A percentile compares a stretch with the other conserved stretches of the same genome.
phyloP scores from a whole-genome alignment of 2,329 filamentous ascomycete species.

The Myriosclerotinia curreyana region DNA sequence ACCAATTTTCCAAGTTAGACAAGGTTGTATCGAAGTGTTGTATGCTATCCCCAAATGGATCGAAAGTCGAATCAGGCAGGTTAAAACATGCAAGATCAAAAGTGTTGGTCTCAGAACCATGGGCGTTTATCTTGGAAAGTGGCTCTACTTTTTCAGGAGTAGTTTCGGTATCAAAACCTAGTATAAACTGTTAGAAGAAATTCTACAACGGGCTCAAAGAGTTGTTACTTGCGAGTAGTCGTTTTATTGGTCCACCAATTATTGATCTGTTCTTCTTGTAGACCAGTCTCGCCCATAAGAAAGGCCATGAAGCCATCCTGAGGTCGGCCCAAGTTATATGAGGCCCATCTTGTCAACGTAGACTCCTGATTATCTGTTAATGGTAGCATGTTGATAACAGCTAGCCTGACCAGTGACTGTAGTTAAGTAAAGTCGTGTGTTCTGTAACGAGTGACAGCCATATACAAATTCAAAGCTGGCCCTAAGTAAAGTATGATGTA shows the following conservation, averaged over 20 bases:
- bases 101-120: background rate
- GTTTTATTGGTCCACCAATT: slow-evolving; percentile 25
- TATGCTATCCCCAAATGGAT: background rate
- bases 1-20: background rate
- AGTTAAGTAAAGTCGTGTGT: background rate
- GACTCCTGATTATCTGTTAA: slow-evolving; percentile 27
- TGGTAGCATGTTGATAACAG: slow-evolving; percentile 19
- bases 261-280: slow-evolving; percentile 28
- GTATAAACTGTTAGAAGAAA: background rate
- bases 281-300: slow-evolving; percentile 24
- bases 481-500: background rate
- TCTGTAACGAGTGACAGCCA: background rate
- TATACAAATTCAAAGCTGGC: background rate
- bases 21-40: background rate
- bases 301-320: slow-evolving; percentile 22
- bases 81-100: background rate
- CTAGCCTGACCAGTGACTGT: background rate
- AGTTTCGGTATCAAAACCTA: background rate
- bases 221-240: slow-evolving; percentile 13
- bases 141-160: background rate
- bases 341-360: slow-evolving; percentile 26
- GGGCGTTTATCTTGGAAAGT: background rate
- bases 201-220: background rate
- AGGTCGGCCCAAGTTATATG: slow-evolving; percentile 22
- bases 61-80: background rate